Evolutionary conservation across 768 basidiomycete genomes (phyloP).

Genomic region (Panellus pusillus): DNA sequence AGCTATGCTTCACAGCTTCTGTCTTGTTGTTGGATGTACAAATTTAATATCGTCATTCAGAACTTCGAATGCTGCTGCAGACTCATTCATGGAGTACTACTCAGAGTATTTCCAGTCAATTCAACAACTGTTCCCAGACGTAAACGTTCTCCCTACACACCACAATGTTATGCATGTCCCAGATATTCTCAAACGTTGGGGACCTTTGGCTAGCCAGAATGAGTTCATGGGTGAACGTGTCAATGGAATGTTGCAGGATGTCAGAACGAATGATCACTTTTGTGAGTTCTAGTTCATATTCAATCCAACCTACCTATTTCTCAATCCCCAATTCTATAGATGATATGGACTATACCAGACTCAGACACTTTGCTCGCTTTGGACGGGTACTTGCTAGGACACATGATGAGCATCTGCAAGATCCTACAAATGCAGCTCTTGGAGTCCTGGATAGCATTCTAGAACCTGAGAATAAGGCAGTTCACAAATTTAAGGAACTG

Average conservation of each 20-base stretch:
- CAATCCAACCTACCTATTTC: not conserved
- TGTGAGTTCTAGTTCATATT: conserved; percentile 1
- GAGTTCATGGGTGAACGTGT: conserved; percentile 17
- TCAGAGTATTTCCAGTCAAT: not conserved
- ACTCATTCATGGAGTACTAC: conserved; percentile 2
- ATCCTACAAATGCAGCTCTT: not conserved
- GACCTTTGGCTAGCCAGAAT: conserved; percentile 12
- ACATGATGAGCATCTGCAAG: not conserved
- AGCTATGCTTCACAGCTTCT: conserved; percentile 6
- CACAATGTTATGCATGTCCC: conserved; percentile 16
- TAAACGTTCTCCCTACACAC: conserved; percentile 4
- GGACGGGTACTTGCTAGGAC: not conserved
- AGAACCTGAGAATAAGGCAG: not conserved
- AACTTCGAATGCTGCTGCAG: conserved; percentile 10
- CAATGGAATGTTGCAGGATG: conserved; percentile 9
- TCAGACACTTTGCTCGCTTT: not conserved
- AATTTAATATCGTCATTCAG: conserved; percentile 15
- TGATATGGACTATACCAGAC: conserved; percentile 7
- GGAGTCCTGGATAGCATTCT: not conserved
- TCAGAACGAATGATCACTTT: conserved; percentile 6
- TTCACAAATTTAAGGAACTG: not conserved
- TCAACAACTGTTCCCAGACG: conserved; percentile 1
- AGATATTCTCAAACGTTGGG: conserved; percentile 10
- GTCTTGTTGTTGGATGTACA: conserved; percentile 7
- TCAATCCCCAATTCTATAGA: not conserved